Conservation (phyloP, 2,329 filamentous ascomycete species). For the Alternaria dauci region DNA sequence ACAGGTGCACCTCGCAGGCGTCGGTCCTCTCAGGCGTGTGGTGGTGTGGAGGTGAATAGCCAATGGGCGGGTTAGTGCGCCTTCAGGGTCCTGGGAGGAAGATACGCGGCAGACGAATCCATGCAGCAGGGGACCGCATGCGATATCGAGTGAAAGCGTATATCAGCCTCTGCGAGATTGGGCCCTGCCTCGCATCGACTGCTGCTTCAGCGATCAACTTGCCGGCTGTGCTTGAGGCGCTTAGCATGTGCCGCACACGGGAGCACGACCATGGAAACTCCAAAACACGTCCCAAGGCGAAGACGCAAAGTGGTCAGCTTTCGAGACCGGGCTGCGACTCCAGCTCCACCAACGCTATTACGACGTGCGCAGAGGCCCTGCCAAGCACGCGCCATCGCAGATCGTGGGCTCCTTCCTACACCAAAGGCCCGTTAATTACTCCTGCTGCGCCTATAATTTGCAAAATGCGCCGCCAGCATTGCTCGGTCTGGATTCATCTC, state of each 20-base stretch:
- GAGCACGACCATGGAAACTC: not conserved
- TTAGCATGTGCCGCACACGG: not conserved
- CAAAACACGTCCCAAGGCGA: slow-evolving; percentile 5
- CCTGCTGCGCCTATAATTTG: not conserved
- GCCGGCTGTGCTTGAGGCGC: not conserved
- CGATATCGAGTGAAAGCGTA: not conserved
- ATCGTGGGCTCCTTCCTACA: slow-evolving; percentile 12
- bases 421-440: not conserved
- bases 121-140: slow-evolving; percentile 1
- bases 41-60: slow-evolving; percentile 19
- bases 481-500: not conserved
- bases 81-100: slow-evolving; percentile 10
- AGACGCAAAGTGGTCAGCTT: slow-evolving; percentile 19
- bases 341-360: slow-evolving; percentile 21
- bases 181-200: not conserved
- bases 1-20: slow-evolving; percentile 8
- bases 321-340: slow-evolving; percentile 25
- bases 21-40: slow-evolving; percentile 9
- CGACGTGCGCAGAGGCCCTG: slow-evolving; percentile 20
- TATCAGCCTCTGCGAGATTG: not conserved
- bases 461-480: not conserved
- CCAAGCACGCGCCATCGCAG: slow-evolving; percentile 25
- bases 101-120: slow-evolving; percentile 15
- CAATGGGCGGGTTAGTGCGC: slow-evolving; percentile 15
- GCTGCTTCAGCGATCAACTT: not conserved